Base-by-base conservation (phyloP, 1,284 basidiomycete species). In the Pulveroboletus sp. region DNA sequence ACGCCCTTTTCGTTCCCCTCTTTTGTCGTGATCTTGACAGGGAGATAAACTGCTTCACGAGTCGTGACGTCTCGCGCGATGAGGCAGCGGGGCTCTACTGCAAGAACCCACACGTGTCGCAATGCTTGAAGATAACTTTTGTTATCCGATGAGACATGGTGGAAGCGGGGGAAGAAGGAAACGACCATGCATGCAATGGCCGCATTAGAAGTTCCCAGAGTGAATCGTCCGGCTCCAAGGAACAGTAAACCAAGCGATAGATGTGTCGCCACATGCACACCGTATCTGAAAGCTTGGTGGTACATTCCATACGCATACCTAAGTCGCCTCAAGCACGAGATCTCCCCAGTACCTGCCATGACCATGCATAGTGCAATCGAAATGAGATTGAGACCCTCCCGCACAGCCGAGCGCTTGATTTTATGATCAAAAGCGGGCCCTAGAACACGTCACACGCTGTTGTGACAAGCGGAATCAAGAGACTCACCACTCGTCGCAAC, bases 321-420 rank as follows among this genome's bases (percentile, higher is more conserved):
- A 15, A 98, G 80, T n/a, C 94, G 84, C 29, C 94, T 86, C 26
- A 99, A 79, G 59, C 93, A 89, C 49, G 90, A 91, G 43, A 98
- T 85, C 71, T 99, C 94, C 14, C 97, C 97, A 0, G 94, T 97
- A 4, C 97, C 97, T 0, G 95, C 92, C 91, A 98, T 94, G 49
- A 98, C 89, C 79, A 96, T 90, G 62, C 89, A 87, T 28, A 97
- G 75, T 5, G 94, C 82, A 38, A 98, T 80, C 0, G 92, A 89
- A 56, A 97, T 89, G 28, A 96, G 78, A 67, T 93, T 96, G 43
- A 97, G 78, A 3, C 92, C 92, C 65, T 96, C 91, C 20, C 94
- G 83, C n/a, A 96, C 83, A 1, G 94, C 88, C 20, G 88, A 86
- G 1, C 94, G 86, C 65, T 92, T 87, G 71, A 96, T 90, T 64